A percentile compares a stretch with the other conserved stretches of the same genome.
Evolutionary conservation across 192 early-diverging fungal species (phyloP).

Genomic region (Coemansia sp.): DNA sequence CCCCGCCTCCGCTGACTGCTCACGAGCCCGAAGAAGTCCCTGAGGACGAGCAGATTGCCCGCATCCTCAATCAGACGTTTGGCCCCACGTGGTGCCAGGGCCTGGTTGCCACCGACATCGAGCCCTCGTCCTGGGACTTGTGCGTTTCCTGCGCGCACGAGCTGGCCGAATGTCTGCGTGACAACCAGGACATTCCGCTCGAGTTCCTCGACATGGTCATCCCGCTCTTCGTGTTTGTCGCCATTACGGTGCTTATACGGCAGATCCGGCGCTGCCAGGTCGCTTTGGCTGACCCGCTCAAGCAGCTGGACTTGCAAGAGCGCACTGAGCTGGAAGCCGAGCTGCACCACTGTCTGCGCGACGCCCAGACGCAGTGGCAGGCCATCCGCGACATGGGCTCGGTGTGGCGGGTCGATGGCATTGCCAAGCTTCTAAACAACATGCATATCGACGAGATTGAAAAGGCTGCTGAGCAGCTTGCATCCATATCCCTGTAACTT

Average conservation of each 20-base stretch:
- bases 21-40: not conserved
- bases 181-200: slow-evolving; percentile 25
- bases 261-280: slow-evolving; percentile 18
- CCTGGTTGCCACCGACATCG: slow-evolving; percentile 19
- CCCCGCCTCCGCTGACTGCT: not conserved
- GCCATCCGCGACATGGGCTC: slow-evolving; percentile 11
- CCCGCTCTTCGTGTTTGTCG: slow-evolving; percentile 16
- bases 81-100: slow-evolving; percentile 24
- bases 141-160: slow-evolving; percentile 16
- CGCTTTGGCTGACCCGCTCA: not conserved
- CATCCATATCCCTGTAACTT: slow-evolving; percentile 5
- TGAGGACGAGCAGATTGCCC: slow-evolving; percentile 12
- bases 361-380: slow-evolving; percentile 5
- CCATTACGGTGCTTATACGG: slow-evolving; percentile 23
- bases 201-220: slow-evolving; percentile 23
- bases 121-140: slow-evolving; percentile 16
- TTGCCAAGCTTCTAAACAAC: slow-evolving; percentile 11
- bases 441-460: slow-evolving; percentile 23
- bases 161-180: slow-evolving; percentile 5
- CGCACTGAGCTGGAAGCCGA: slow-evolving; percentile 1
- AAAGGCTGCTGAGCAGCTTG: slow-evolving; percentile 10
- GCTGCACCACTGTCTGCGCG: slow-evolving; percentile 9
- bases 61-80: slow-evolving; percentile 15
- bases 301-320: not conserved
- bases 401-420: slow-evolving; percentile 16